phyloP scores from a whole-genome alignment of 2,329 filamentous ascomycete genomes.

The Hymenotorrendiella dingleyae region DNA sequence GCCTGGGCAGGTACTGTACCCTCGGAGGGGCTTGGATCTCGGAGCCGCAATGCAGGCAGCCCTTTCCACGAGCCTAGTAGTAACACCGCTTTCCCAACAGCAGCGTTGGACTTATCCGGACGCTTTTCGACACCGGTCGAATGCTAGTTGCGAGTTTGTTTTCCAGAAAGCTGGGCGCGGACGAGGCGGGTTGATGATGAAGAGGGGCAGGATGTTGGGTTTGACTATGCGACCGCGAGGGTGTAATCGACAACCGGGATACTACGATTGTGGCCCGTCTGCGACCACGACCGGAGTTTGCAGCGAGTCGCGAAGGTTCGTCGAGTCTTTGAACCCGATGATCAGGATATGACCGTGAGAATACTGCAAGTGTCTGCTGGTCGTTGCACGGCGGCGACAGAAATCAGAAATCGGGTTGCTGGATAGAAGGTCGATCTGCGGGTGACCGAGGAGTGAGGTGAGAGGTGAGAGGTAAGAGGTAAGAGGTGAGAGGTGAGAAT shows the following conservation, averaged over 20 bases:
- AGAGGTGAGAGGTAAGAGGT: background rate
- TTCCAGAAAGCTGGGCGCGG: constrained; percentile 7
- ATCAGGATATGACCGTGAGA: too few relatives aligned
- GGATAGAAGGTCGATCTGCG: too few relatives aligned
- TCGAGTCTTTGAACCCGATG: too few relatives aligned
- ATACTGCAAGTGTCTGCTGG: too few relatives aligned
- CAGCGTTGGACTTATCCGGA: constrained; percentile 3
- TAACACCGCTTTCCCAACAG: constrained; percentile 17
- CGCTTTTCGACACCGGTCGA: background rate
- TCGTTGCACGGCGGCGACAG: too few relatives aligned
- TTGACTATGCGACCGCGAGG: too few relatives aligned
- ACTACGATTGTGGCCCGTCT: too few relatives aligned
- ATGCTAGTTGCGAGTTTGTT: background rate
- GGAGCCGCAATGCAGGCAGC: constrained; percentile 14
- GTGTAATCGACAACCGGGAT: too few relatives aligned
- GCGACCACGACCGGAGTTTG: too few relatives aligned
- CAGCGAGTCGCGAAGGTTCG: too few relatives aligned
- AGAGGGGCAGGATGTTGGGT: background rate
- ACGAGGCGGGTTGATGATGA: constrained; percentile 11
- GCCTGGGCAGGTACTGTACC: background rate
- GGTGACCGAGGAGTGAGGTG: background rate
- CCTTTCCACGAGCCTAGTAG: constrained; percentile 5
- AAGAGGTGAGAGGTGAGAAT: constrained; percentile 7
- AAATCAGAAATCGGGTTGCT: too few relatives aligned
- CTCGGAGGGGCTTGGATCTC: constrained; percentile 8